phyloP scores from a whole-genome alignment of 2,329 filamentous ascomycete species.

The Hypoxylon sp. region DNA sequence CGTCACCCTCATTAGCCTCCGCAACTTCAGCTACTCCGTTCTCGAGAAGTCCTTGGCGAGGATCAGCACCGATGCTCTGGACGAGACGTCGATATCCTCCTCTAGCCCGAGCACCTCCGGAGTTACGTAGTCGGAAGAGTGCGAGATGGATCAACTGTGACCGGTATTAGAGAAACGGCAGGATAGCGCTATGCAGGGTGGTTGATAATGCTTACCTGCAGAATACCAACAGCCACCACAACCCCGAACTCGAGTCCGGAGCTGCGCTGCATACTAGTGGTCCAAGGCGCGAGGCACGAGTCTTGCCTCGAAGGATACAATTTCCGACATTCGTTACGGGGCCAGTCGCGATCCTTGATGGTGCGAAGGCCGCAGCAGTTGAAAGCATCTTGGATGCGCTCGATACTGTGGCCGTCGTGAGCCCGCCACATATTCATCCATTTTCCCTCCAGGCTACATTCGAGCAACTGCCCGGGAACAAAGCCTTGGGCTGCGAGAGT shows the following conservation, averaged over 20 bases:
- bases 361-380: conserved; percentile 76
- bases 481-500: conserved; percentile 58
- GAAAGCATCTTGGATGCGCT: conserved; percentile 75
- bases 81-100: conserved; percentile 32
- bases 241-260: conserved; percentile 70
- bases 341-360: conserved; percentile 73
- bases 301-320: conserved; percentile 60
- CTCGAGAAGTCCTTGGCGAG: conserved; percentile 44
- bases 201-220: conserved; percentile 64
- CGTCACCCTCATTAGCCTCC: conserved; percentile 33
- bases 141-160: conserved; percentile 51
- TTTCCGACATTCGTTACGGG: conserved; percentile 61
- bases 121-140: conserved; percentile 41
- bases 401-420: conserved; percentile 67
- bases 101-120: conserved; percentile 9
- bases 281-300: conserved; percentile 71
- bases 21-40: conserved; percentile 29
- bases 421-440: conserved; percentile 70
- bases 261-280: conserved; percentile 65
- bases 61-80: conserved; percentile 25
- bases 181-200: conserved; percentile 38
- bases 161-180: conserved; percentile 49
- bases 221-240: conserved; percentile 65
- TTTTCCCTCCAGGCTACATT: conserved; percentile 69
- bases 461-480: conserved; percentile 53